A percentile compares a stretch with the other conserved stretches of the same genome.
phyloP scores from a whole-genome alignment of 2,329 filamentous ascomycete genomes.

The Aureobasidium sp. region DNA sequence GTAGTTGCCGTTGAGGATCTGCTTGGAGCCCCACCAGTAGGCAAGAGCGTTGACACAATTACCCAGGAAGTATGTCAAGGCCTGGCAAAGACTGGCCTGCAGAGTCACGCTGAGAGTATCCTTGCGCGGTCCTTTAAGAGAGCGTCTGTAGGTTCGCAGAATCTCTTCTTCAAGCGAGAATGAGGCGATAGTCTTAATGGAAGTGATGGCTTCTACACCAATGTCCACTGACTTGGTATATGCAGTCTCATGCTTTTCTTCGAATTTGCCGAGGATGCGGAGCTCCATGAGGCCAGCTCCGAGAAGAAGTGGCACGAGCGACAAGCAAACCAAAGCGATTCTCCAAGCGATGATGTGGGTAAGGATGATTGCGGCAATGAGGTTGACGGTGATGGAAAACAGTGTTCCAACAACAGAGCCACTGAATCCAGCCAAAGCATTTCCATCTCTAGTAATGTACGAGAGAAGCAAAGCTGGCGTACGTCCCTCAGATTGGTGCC shows the following conservation, averaged over 20 bases:
- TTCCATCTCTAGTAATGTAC: constrained; percentile 63
- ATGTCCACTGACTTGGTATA: constrained; percentile 47
- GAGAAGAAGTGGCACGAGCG: constrained; percentile 61
- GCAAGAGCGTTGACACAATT: constrained; percentile 68
- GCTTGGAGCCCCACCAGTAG: constrained; percentile 73
- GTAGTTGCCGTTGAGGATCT: constrained; percentile 60
- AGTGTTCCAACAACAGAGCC: constrained; percentile 65
- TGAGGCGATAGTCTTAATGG: constrained; percentile 47
- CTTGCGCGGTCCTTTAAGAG: constrained; percentile 20
- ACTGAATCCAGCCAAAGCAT: constrained; percentile 59
- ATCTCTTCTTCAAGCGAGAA: constrained; percentile 47
- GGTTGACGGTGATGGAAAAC: constrained; percentile 61
- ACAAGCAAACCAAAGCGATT: constrained; percentile 65
- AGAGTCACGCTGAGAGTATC: constrained; percentile 20
- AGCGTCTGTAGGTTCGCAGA: constrained; percentile 24
- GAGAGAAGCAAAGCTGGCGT: constrained; percentile 57
- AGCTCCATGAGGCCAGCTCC: constrained; percentile 65
- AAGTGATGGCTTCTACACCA: constrained; percentile 45
- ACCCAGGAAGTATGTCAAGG: constrained; percentile 53
- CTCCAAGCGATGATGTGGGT: constrained; percentile 69
- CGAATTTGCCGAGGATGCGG: constrained; percentile 52
- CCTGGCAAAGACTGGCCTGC: constrained; percentile 45
- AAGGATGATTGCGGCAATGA: constrained; percentile 60
- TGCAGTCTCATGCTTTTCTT: constrained; percentile 47
- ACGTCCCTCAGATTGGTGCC: constrained; percentile 61